These are phyloP conservation scores for Parsonsia alboflavescens DNA, from an alignment of 257 asterid genomes.

Conservation along the genomic window DNA sequence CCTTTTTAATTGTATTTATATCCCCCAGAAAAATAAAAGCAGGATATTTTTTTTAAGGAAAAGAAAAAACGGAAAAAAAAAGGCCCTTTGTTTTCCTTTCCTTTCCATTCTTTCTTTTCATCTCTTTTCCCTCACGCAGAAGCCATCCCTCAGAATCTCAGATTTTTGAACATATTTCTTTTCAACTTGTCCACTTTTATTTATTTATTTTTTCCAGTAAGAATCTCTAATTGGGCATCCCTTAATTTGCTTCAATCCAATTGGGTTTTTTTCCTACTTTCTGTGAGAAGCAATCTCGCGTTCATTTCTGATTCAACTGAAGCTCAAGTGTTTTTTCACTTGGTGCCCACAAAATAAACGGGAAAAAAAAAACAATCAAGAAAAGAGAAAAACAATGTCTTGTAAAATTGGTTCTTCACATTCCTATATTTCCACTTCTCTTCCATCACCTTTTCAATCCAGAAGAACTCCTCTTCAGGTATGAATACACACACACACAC, in stretches of 20 bases:
- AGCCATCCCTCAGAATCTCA: slow-evolving; percentile 22
- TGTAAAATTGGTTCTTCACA: slow-evolving; percentile 40
- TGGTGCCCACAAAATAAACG: neutral
- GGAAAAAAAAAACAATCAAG: neutral
- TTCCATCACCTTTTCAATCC: slow-evolving; percentile 41
- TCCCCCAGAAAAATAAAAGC: no score
- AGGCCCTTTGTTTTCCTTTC: neutral
- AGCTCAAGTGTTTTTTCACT: neutral
- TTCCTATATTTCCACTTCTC: slow-evolving; percentile 35
- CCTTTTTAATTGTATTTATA: no score
- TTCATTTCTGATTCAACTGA: slow-evolving; percentile 1
- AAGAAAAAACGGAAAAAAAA: neutral
- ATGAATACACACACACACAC: neutral
- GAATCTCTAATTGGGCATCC: neutral
- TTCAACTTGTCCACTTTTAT: neutral
- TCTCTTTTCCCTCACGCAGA: neutral
- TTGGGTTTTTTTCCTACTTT: slow-evolving; percentile 5
- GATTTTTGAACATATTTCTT: slow-evolving; percentile 16
- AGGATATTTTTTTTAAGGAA: neutral
- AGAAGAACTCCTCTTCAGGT: slow-evolving; percentile 36
- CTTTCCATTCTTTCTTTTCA: slow-evolving; percentile 2
- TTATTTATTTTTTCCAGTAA: neutral
- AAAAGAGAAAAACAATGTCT: slow-evolving; percentile 36
- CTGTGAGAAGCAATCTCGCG: neutral
- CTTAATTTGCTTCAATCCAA: neutral